A percentile compares a stretch with the other conserved stretches of the same genome.
phyloP scores from a whole-genome alignment of 441 rosid genomes.

The Pelargonium australe region DNA sequence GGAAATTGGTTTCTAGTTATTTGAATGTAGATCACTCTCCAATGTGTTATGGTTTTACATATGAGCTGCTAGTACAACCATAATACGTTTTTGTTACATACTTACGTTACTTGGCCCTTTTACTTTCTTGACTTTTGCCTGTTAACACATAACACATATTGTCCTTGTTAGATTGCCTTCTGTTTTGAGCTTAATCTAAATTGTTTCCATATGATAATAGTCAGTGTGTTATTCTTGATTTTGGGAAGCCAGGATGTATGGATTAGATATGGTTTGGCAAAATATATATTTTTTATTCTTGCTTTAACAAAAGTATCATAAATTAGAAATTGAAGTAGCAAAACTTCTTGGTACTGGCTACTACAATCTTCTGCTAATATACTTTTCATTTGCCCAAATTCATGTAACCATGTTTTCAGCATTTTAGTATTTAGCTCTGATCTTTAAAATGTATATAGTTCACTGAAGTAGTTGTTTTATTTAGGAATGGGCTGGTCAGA shows the following conservation, averaged over 20 bases:
- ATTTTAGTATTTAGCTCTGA: neutral
- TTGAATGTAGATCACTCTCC: neutral
- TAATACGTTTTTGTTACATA: neutral
- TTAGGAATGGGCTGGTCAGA: constrained; percentile 84
- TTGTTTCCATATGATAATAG: too few species aligned
- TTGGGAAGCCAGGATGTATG: neutral
- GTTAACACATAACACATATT: neutral
- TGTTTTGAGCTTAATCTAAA: neutral
- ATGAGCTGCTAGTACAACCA: neutral
- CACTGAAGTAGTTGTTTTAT: constrained; percentile 10
- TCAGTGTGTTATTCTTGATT: neutral
- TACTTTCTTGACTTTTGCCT: neutral
- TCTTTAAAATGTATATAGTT: neutral
- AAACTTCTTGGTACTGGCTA: neutral
- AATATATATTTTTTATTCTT: neutral
- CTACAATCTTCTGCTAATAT: neutral
- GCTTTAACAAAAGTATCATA: neutral
- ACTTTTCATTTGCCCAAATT: constrained; percentile 9
- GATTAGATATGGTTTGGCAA: neutral
- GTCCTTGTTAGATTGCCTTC: neutral
- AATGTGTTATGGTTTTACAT: neutral
- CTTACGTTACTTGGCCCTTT: neutral
- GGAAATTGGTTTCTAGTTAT: neutral
- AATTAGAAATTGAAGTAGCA: neutral
- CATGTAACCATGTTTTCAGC: neutral